phyloP scores from a whole-genome alignment of 805 yeast genomes.

The Candida peoriensis region DNA sequence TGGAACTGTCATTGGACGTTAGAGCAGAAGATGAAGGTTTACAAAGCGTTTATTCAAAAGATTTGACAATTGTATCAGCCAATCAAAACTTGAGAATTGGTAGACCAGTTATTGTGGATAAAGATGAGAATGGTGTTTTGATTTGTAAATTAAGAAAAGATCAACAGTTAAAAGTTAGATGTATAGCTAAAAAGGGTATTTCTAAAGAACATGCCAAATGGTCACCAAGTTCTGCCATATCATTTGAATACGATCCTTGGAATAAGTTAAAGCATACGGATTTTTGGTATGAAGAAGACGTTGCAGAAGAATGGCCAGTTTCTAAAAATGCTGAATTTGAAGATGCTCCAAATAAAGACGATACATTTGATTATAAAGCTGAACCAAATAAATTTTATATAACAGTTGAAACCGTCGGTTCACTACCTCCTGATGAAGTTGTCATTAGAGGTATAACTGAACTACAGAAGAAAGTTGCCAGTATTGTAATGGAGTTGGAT shows the following conservation, averaged over 20 bases:
- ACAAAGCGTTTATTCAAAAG: constrained; percentile 86
- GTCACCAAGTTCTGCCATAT: constrained; percentile 95
- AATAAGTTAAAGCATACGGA: constrained; percentile 94
- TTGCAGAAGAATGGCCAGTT: constrained; percentile 90
- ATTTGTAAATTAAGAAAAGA: constrained; percentile 88
- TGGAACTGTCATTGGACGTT: constrained; percentile 81
- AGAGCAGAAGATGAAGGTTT: constrained; percentile 83
- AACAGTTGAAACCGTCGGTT: constrained; percentile 91
- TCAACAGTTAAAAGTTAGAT: constrained; percentile 82
- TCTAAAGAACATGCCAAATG: constrained; percentile 98
- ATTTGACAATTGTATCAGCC: constrained; percentile 45
- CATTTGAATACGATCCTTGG: constrained; percentile 99
- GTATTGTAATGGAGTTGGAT: constrained; percentile 68
- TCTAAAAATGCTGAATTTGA: constrained; percentile 90
- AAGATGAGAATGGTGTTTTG: constrained; percentile 75
- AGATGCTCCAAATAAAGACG: constrained; percentile 88
- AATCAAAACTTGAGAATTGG: constrained; percentile 51
- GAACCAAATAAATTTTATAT: constrained; percentile 77
- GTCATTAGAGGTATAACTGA: constrained; percentile 80
- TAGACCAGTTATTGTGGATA: constrained; percentile 78
- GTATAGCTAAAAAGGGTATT: constrained; percentile 96
- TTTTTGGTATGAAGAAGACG: constrained; percentile 91
- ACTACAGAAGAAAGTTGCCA: constrained; percentile 86
- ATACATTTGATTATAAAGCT: constrained; percentile 79
- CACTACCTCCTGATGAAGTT: constrained; percentile 83